These are phyloP conservation scores for Carex cristatella DNA, from an alignment of 176 grass and related monocot genomes.

Conservation along the genomic window DNA sequence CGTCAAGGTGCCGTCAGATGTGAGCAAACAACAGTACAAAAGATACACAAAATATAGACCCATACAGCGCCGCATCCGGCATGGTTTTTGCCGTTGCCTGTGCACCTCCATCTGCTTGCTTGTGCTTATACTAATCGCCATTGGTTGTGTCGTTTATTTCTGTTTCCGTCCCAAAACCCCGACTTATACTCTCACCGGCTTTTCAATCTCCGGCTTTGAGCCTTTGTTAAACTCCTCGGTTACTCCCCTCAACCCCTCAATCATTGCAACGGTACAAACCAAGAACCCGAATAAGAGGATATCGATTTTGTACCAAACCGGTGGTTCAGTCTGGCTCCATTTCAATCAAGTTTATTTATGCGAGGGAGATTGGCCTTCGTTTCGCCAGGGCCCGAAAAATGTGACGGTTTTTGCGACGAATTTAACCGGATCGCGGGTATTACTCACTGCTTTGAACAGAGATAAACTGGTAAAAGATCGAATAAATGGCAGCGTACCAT, in stretches of 20 bases:
- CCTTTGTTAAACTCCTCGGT: neutral
- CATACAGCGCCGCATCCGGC: constrained; percentile 1
- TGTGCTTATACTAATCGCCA: constrained; percentile 8
- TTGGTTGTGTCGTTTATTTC: constrained; percentile 40
- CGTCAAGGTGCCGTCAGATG: neutral
- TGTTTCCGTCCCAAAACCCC: constrained; percentile 53
- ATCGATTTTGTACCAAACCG: constrained; percentile 51
- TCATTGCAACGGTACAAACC: constrained; percentile 42
- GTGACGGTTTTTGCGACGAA: constrained; percentile 32
- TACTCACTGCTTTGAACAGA: constrained; percentile 21
- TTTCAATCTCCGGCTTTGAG: constrained; percentile 46
- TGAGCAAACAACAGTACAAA: neutral
- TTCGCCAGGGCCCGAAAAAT: constrained; percentile 54
- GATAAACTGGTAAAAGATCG: constrained; percentile 3
- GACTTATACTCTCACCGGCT: constrained; percentile 41
- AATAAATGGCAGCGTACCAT: constrained; percentile 34
- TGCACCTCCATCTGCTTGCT: constrained; percentile 15
- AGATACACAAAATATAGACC: constrained; percentile 5
- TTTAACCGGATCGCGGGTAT: constrained; percentile 25
- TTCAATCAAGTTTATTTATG: constrained; percentile 41
- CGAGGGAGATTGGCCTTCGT: constrained; percentile 53
- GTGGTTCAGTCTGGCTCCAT: constrained; percentile 31
- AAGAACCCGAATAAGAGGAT: constrained; percentile 57
- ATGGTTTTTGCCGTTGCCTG: constrained; percentile 20
- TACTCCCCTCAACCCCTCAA: constrained; percentile 14